phyloP scores from a whole-genome alignment of 1,284 basidiomycete genomes.

The Ceratobasidium sp. region DNA sequence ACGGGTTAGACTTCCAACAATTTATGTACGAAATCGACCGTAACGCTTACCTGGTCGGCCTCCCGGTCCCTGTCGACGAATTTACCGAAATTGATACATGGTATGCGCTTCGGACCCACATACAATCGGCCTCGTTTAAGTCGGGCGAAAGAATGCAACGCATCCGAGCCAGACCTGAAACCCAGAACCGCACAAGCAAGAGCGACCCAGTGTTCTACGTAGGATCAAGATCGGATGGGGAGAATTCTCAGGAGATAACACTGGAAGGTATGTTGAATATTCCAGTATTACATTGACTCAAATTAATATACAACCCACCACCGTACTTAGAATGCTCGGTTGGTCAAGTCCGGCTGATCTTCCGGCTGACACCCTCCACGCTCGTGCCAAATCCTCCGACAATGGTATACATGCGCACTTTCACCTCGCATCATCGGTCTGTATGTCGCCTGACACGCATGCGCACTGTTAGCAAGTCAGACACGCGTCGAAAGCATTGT shows the following conservation, averaged over 20 bases:
- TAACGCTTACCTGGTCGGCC: background rate
- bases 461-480: background rate
- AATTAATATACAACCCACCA: no score
- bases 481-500: background rate
- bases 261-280: no score
- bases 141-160: constrained; percentile 21
- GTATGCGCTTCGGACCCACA: constrained; percentile 10
- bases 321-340: constrained; percentile 7
- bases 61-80: constrained; percentile 21
- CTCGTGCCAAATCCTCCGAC: constrained; percentile 17
- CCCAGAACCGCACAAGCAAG: background rate
- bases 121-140: background rate
- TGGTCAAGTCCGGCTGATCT: constrained; percentile 22
- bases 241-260: no score
- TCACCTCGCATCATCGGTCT: background rate
- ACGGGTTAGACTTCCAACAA: constrained; percentile 1
- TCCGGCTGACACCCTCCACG: constrained; percentile 5
- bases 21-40: constrained; percentile 1
- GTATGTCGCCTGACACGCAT: background rate
- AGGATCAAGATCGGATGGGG: no score
- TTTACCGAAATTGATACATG: constrained; percentile 4
- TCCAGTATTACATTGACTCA: no score
- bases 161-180: constrained; percentile 19
- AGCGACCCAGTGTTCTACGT: constrained; percentile 26
- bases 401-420: constrained; percentile 13